These are phyloP conservation scores for Clonostachys byssicola DNA, from an alignment of 2,329 filamentous ascomycete species.

Conservation along the genomic window DNA sequence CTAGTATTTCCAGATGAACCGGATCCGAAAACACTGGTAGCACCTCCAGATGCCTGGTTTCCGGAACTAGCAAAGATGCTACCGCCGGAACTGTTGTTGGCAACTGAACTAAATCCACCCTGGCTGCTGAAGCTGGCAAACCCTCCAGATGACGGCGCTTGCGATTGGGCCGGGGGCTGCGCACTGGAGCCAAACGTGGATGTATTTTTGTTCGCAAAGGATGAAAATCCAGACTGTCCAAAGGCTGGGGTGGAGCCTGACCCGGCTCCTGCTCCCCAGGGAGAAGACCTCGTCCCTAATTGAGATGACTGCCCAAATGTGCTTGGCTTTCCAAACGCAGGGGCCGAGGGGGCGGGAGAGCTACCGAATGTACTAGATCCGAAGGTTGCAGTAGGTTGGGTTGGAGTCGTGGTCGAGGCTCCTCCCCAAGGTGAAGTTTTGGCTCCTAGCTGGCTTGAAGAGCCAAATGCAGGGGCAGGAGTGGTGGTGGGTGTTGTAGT, in stretches of 20 bases:
- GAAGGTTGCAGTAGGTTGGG: constrained; percentile 30
- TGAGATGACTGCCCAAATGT: constrained; percentile 49
- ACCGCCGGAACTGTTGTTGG: constrained; percentile 16
- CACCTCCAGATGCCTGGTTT: constrained; percentile 19
- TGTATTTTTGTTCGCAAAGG: constrained; percentile 25
- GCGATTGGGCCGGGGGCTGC: constrained; percentile 1
- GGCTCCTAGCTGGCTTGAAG: constrained; percentile 41
- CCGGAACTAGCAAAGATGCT: constrained; percentile 24
- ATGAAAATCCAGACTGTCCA: constrained; percentile 48
- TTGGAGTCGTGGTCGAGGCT: constrained; percentile 19
- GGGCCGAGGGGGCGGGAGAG: constrained; percentile 24
- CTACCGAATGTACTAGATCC: constrained; percentile 39
- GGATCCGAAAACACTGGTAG: constrained; percentile 19
- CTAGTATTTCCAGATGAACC: constrained; percentile 9
- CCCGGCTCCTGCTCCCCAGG: constrained; percentile 38
- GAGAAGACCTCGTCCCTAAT: constrained; percentile 43
- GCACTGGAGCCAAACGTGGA: not conserved
- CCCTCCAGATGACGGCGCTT: constrained; percentile 30
- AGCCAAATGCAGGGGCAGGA: constrained; percentile 39
- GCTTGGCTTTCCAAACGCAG: constrained; percentile 45
- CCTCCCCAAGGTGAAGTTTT: constrained; percentile 48
- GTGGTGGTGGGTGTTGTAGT: constrained; percentile 28
- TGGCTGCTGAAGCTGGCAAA: constrained; percentile 51
- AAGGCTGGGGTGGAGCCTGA: constrained; percentile 37
- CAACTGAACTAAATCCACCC: constrained; percentile 48